A percentile compares a stretch with the other conserved stretches of the same genome.
Evolutionary conservation across 208 protist species (phyloP).

Genomic region (Trypanosoma caninum): DNA sequence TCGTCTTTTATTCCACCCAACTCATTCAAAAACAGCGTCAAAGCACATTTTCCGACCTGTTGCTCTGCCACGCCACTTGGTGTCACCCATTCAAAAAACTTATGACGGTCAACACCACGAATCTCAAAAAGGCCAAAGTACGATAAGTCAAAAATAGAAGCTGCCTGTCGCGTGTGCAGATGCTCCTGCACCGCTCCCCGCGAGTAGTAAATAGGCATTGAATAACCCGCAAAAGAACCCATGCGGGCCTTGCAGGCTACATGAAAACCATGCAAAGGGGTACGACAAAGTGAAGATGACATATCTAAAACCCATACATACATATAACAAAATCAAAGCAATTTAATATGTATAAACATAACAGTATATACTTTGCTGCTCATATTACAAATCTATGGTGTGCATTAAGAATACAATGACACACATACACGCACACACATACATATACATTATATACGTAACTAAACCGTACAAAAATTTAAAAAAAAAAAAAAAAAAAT

Average conservation of each 20-base stretch:
- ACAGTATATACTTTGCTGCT: too few relatives aligned
- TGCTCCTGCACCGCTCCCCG: slow-evolving; percentile 88
- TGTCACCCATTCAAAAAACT: slow-evolving; percentile 93
- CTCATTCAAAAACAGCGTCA: slow-evolving; percentile 94
- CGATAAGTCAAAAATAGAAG: slow-evolving; percentile 96
- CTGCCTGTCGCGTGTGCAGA: slow-evolving; percentile 78
- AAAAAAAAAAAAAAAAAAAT: slow-evolving; percentile 10
- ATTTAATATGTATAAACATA: too few relatives aligned
- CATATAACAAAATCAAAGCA: slow-evolving; percentile 6
- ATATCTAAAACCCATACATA: slow-evolving; percentile 19
- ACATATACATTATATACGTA: too few relatives aligned
- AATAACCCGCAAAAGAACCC: slow-evolving; percentile 94
- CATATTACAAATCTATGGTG: too few relatives aligned
- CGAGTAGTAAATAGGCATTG: slow-evolving; percentile 96
- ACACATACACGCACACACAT: too few relatives aligned
- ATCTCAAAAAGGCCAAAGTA: slow-evolving; percentile 95
- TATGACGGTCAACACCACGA: slow-evolving; percentile 85
- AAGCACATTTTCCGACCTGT: slow-evolving; percentile 30
- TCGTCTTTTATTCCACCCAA: slow-evolving; percentile 95
- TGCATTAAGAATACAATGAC: too few relatives aligned
- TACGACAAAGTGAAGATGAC: slow-evolving; percentile 40
- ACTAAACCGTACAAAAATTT: not conserved
- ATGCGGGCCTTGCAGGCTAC: slow-evolving; percentile 90
- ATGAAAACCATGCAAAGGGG: slow-evolving; percentile 85
- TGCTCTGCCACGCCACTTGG: slow-evolving; percentile 77